These are phyloP conservation scores for Verticillium longisporum DNA, from an alignment of 2,329 filamentous ascomycete species.

Conservation along the genomic window DNA sequence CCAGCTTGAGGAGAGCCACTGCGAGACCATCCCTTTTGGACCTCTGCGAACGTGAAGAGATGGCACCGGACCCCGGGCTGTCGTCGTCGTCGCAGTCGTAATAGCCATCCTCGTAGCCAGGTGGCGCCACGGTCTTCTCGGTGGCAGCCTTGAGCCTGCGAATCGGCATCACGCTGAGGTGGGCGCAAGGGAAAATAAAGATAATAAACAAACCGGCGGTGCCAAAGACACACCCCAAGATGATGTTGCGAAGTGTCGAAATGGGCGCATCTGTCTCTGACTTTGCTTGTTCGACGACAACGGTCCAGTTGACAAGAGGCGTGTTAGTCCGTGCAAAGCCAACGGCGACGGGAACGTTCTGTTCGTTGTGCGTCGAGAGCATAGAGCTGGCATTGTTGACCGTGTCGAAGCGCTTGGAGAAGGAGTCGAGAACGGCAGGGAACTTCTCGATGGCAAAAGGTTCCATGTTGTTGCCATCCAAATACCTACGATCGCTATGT, in stretches of 20 bases:
- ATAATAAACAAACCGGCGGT: conserved; percentile 68
- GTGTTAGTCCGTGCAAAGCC: conserved; percentile 69
- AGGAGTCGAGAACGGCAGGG: conserved; percentile 54
- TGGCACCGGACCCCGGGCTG: conserved; percentile 30
- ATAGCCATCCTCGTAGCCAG: conserved; percentile 42
- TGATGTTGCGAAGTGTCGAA: conserved; percentile 65
- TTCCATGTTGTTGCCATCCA: conserved; percentile 40
- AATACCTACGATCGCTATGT: conserved; percentile 44
- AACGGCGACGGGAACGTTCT: conserved; percentile 63
- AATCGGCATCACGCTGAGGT: conserved; percentile 76
- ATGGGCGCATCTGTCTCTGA: conserved; percentile 73
- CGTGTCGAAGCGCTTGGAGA: conserved; percentile 39
- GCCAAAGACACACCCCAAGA: conserved; percentile 79
- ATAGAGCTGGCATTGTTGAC: conserved; percentile 63
- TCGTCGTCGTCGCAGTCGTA: conserved; percentile 42
- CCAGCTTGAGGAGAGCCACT: conserved; percentile 6
- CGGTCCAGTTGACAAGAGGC: conserved; percentile 69
- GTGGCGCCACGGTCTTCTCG: conserved; percentile 62
- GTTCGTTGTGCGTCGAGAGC: conserved; percentile 67
- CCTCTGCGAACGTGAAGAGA: conserved; percentile 27
- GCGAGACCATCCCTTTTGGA: conserved; percentile 29
- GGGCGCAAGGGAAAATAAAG: conserved; percentile 70
- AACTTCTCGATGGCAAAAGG: conserved; percentile 57
- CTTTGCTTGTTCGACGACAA: conserved; percentile 71
- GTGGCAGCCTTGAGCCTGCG: conserved; percentile 69